A percentile compares a stretch with the other conserved stretches of the same genome.
phyloP scores from a whole-genome alignment of 768 basidiomycete species.

The Hypholoma fasciculare region DNA sequence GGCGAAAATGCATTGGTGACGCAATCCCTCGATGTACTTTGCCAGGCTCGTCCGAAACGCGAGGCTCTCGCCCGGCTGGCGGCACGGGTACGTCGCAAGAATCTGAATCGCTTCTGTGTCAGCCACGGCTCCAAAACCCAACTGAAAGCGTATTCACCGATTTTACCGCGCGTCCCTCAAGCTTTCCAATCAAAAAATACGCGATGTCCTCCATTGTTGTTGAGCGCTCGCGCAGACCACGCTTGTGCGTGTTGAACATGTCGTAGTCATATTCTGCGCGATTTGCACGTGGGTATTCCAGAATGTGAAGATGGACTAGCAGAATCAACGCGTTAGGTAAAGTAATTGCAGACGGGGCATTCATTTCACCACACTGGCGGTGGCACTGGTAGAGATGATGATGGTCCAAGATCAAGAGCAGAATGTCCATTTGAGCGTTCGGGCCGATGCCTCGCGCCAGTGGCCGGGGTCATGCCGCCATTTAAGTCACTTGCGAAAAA shows the following conservation, averaged over 20 bases:
- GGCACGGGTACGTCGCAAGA: slow-evolving; percentile 51
- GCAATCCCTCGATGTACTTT: slow-evolving; percentile 49
- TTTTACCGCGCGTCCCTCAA: slow-evolving; percentile 39
- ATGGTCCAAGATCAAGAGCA: neutral
- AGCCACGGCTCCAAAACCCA: neutral
- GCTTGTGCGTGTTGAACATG: slow-evolving; percentile 42
- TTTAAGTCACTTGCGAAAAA: too few species aligned
- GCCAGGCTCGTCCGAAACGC: slow-evolving; percentile 52
- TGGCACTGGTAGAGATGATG: neutral
- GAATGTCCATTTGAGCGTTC: neutral
- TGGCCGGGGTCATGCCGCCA: too few species aligned
- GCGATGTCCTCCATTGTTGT: slow-evolving; percentile 53
- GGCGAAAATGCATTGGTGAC: slow-evolving; percentile 38
- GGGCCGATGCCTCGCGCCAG: neutral
- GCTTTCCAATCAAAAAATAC: slow-evolving; percentile 47
- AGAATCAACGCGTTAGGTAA: slow-evolving; percentile 47
- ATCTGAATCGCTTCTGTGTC: slow-evolving; percentile 29
- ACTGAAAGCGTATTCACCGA: slow-evolving; percentile 15
- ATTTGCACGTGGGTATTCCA: slow-evolving; percentile 48
- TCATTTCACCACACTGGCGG: neutral
- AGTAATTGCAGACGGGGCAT: neutral
- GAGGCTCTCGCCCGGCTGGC: slow-evolving; percentile 49
- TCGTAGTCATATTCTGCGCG: slow-evolving; percentile 50
- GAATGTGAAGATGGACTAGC: slow-evolving; percentile 52
- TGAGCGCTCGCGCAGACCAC: slow-evolving; percentile 50